These are phyloP conservation scores for Tephrocybe sp. DNA, from an alignment of 768 basidiomycete species.

Conservation along the genomic window DNA sequence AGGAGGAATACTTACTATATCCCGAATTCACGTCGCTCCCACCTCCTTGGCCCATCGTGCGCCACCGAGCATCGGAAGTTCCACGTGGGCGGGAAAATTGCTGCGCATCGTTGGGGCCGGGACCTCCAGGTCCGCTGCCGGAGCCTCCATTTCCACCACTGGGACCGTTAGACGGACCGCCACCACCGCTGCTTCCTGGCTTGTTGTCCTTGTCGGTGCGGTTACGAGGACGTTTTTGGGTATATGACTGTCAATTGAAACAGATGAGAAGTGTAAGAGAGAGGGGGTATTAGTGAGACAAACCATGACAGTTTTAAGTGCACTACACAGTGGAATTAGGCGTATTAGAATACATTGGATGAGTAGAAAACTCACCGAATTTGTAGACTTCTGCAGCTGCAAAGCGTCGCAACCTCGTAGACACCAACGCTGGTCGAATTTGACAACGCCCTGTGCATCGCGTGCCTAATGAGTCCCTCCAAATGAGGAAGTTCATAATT, in stretches of 20 bases:
- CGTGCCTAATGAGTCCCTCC: conserved; percentile 81
- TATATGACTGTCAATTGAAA: conserved; percentile 57
- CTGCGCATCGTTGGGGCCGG: conserved; percentile 22
- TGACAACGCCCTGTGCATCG: conserved; percentile 86
- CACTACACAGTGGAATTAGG: conserved; percentile 37
- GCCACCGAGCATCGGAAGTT: conserved; percentile 69
- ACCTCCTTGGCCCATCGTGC: conserved; percentile 25
- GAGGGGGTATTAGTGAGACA: conserved; percentile 15
- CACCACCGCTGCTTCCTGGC: conserved; percentile 35
- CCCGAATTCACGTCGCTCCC: conserved; percentile 20
- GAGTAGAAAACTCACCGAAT: conserved; percentile 57
- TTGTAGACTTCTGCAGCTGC: conserved; percentile 84
- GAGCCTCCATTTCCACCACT: conserved; percentile 18
- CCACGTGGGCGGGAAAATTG: conserved; percentile 58
- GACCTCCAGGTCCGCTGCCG: not conserved
- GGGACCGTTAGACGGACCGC: conserved; percentile 26
- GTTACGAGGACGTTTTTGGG: conserved; percentile 69
- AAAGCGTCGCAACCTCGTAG: conserved; percentile 93
- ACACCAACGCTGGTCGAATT: conserved; percentile 86
- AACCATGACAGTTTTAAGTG: conserved; percentile 84
- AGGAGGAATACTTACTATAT: conserved; percentile 26
- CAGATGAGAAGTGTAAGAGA: not conserved
- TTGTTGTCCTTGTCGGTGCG: conserved; percentile 46
- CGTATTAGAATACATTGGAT: conserved; percentile 16
- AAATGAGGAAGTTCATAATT: conserved; percentile 81